A percentile compares a stretch with the other conserved stretches of the same genome.
Evolutionary conservation across 768 basidiomycete species (phyloP).

Genomic region (Hygrophorus pudorinus): DNA sequence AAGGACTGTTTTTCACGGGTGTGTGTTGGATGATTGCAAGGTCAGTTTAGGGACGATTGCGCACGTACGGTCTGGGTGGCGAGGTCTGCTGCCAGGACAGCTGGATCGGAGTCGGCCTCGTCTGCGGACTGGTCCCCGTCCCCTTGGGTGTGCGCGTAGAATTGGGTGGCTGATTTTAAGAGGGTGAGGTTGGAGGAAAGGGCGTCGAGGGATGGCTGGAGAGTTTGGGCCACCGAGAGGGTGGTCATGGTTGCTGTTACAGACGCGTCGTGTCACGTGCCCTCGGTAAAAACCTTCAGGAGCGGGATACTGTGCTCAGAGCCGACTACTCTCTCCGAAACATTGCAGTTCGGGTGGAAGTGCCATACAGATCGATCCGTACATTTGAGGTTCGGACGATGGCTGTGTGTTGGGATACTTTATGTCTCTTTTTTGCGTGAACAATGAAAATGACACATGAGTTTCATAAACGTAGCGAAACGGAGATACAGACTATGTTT

Average conservation of each 20-base stretch:
- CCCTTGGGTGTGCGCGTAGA: neutral
- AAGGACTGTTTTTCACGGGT: conserved; percentile 38
- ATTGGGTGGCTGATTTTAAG: neutral
- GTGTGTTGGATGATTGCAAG: neutral
- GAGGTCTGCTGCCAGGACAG: conserved; percentile 47
- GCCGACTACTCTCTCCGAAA: too few species aligned
- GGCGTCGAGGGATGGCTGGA: conserved; percentile 1
- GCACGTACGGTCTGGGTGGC: conserved; percentile 48
- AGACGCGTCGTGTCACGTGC: conserved; percentile 2
- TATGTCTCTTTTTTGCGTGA: too few species aligned
- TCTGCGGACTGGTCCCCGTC: neutral
- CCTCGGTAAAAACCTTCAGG: too few species aligned
- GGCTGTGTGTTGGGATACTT: too few species aligned
- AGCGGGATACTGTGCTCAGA: too few species aligned
- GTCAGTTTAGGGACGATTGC: too few species aligned
- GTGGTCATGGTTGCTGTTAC: neutral
- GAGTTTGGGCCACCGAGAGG: neutral
- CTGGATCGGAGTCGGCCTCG: conserved; percentile 31
- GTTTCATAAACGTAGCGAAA: too few species aligned
- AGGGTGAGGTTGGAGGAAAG: neutral
- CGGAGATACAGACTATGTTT: too few species aligned
- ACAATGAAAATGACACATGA: too few species aligned
- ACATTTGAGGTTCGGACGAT: too few species aligned
- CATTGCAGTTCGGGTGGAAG: too few species aligned
- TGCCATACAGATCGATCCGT: too few species aligned